These are phyloP conservation scores for Cornus kousa DNA, from an alignment of 148 eudicot species.

Conservation along the genomic window DNA sequence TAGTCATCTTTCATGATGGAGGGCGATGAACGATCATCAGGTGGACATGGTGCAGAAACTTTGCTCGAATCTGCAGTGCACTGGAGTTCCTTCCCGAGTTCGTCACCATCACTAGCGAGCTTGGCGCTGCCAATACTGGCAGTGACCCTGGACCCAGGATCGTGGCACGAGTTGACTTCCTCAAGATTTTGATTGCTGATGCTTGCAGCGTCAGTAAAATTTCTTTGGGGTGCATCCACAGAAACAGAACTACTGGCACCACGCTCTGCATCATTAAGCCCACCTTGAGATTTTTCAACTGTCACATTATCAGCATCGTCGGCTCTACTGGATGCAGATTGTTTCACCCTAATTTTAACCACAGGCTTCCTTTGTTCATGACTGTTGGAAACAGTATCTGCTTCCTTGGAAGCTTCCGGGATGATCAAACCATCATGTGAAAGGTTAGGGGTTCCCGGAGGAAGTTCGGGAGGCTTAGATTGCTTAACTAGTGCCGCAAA, in stretches of 20 bases:
- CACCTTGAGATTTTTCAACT: slow-evolving; percentile 50
- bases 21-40: slow-evolving; percentile 34
- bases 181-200: slow-evolving; percentile 61
- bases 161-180: slow-evolving; percentile 86
- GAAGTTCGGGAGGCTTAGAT: slow-evolving; percentile 52
- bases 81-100: slow-evolving; percentile 68
- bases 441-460: slow-evolving; percentile 28
- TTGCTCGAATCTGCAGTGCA: slow-evolving; percentile 95
- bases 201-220: slow-evolving; percentile 39
- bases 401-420: slow-evolving; percentile 41
- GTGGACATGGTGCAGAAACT: slow-evolving; percentile 32
- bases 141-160: slow-evolving; percentile 78
- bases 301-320: slow-evolving; percentile 45
- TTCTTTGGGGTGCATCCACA: slow-evolving; percentile 71
- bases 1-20: slow-evolving; percentile 28
- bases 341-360: slow-evolving; percentile 66
- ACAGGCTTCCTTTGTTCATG: slow-evolving; percentile 51
- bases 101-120: slow-evolving; percentile 55
- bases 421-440: slow-evolving; percentile 13
- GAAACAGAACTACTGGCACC: slow-evolving; percentile 82
- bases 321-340: slow-evolving; percentile 54
- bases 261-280: slow-evolving; percentile 47
- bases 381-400: slow-evolving; percentile 52
- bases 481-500: slow-evolving; percentile 78
- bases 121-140: slow-evolving; percentile 95